Conservation (phyloP, 1,284 basidiomycete species). For the Heterobasidion parviporum region DNA sequence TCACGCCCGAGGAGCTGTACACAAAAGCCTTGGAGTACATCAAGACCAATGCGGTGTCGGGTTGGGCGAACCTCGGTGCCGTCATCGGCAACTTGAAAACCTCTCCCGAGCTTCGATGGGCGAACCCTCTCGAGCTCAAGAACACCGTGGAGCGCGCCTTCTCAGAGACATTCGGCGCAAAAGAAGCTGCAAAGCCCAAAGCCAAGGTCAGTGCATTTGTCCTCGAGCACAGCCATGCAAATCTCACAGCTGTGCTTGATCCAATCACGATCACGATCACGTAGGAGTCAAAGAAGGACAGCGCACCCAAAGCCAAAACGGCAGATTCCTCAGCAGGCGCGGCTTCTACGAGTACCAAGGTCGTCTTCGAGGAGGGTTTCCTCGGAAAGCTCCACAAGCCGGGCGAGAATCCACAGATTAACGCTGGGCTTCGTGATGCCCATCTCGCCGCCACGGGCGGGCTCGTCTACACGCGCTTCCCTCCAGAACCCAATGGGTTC, state of each 20-base stretch:
- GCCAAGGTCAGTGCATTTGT: slow-evolving; percentile 44
- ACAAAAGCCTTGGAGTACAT: slow-evolving; percentile 57
- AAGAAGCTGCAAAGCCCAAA: slow-evolving; percentile 62
- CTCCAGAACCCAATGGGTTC: slow-evolving; percentile 97
- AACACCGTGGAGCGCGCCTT: slow-evolving; percentile 78
- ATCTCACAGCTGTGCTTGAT: not conserved
- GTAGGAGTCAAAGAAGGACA: slow-evolving; percentile 51
- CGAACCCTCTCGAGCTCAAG: slow-evolving; percentile 85
- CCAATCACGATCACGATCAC: not conserved
- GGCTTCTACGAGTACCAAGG: slow-evolving; percentile 34
- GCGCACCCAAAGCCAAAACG: slow-evolving; percentile 17
- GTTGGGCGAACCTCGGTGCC: slow-evolving; percentile 72
- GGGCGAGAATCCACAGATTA: slow-evolving; percentile 89
- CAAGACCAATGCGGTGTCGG: slow-evolving; percentile 40
- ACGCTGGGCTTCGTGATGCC: slow-evolving; percentile 68
- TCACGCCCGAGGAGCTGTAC: slow-evolving; percentile 68
- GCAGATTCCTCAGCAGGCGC: slow-evolving; percentile 26
- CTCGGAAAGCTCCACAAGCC: slow-evolving; percentile 90
- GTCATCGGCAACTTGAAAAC: slow-evolving; percentile 68
- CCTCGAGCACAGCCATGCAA: not conserved
- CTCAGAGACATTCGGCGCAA: slow-evolving; percentile 71
- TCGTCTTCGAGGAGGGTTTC: slow-evolving; percentile 94
- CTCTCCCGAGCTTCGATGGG: slow-evolving; percentile 78
- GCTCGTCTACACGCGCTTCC: slow-evolving; percentile 92
- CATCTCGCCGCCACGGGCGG: slow-evolving; percentile 83